A percentile compares a stretch with the other conserved stretches of the same genome.
These are phyloP conservation scores for Apocynum venetum DNA, from an alignment of 257 asterid genomes.

Conservation along the genomic window DNA sequence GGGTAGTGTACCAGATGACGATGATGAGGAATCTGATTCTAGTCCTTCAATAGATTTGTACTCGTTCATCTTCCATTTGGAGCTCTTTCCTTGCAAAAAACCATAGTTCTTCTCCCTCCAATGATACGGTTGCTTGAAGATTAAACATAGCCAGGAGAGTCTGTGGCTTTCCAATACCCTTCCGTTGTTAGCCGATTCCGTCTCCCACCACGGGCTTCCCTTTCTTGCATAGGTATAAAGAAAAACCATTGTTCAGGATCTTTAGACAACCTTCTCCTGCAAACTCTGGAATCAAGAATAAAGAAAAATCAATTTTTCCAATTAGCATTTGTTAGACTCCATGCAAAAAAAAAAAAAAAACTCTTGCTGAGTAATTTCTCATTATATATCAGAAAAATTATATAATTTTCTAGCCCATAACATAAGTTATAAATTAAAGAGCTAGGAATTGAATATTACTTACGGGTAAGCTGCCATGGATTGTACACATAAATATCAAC, in stretches of 20 bases:
- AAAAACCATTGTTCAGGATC: conserved; percentile 67
- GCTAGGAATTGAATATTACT: neutral
- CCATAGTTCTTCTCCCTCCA: conserved; percentile 58
- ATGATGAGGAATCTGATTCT: conserved; percentile 12
- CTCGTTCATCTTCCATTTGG: conserved; percentile 68
- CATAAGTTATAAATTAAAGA: no score
- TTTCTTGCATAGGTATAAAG: conserved; percentile 49
- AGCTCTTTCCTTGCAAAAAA: conserved; percentile 54
- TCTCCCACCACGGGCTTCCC: conserved; percentile 53
- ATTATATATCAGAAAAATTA: no score
- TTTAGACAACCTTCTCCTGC: conserved; percentile 33
- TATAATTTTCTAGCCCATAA: no score
- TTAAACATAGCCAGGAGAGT: conserved; percentile 49
- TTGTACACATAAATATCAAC: conserved; percentile 45
- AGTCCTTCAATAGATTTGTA: conserved; percentile 31
- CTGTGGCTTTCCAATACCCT: conserved; percentile 73
- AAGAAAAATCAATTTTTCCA: no score
- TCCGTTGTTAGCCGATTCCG: conserved; percentile 48
- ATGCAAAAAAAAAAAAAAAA: no score
- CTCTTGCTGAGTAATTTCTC: no score
- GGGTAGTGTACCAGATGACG: conserved; percentile 13
- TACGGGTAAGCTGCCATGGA: conserved; percentile 66
- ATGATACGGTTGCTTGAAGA: conserved; percentile 34
- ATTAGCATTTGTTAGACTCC: no score
- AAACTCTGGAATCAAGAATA: conserved; percentile 20